These are phyloP conservation scores for Myxozyma kluyveri DNA, from an alignment of 805 yeast genomes.

Conservation along the genomic window DNA sequence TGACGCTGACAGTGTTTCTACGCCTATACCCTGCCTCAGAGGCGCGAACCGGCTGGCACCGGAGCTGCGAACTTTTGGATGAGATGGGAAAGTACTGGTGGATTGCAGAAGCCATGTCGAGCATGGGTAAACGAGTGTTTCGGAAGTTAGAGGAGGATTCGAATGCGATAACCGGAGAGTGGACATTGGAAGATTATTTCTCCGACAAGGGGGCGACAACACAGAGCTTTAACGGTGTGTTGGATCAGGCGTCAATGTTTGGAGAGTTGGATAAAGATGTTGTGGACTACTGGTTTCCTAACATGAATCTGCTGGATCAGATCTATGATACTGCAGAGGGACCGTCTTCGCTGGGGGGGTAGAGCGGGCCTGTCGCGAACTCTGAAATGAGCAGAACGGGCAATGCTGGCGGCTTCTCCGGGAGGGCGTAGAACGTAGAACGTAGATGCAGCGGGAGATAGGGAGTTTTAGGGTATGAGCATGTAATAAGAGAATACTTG, in stretches of 20 bases:
- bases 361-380: too few species aligned
- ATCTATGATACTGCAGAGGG: conserved; percentile 5
- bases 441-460: too few species aligned
- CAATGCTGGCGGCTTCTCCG: too few species aligned
- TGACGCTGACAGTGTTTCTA: conserved; percentile 39
- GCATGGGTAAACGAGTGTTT: conserved; percentile 25
- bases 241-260: conserved; percentile 31
- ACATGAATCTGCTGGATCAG: conserved; percentile 16
- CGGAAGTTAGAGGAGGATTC: conserved; percentile 22
- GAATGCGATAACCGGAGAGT: conserved; percentile 11
- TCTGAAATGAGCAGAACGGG: too few species aligned
- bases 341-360: too few species aligned
- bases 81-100: conserved; percentile 24
- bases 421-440: too few species aligned
- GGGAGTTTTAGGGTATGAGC: too few species aligned
- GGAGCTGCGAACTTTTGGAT: conserved; percentile 21
- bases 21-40: conserved; percentile 34
- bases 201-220: conserved; percentile 16
- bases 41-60: conserved; percentile 21
- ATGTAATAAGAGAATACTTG: too few species aligned
- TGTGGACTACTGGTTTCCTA: conserved; percentile 33
- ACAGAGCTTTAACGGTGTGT: conserved; percentile 20
- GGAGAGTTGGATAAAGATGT: conserved; percentile 31
- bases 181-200: conserved; percentile 13
- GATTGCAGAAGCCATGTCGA: conserved; percentile 28